Base-by-base conservation (phyloP, 163 green algal species). In the Prototheca stagnorum region DNA sequence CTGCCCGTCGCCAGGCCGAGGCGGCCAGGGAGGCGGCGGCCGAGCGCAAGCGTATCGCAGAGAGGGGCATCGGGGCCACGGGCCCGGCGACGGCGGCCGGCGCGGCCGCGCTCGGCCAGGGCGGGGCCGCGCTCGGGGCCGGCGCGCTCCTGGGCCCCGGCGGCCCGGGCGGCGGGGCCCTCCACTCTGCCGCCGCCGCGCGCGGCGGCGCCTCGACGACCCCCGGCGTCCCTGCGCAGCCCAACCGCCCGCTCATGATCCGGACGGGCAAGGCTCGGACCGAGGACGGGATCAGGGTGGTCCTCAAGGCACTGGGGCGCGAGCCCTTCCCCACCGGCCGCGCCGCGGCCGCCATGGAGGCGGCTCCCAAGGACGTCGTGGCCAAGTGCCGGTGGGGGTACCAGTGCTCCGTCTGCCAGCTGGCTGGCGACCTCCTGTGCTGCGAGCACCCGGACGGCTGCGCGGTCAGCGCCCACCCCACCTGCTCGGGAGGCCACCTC, bases 231-330 rank as follows among this genome's bases (percentile, higher is more conserved):
- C 29, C 25, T 15, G 16, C 12, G n/a, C 28, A 35, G 37, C 21
- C 29, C 14, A 3, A 37, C 17, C 55, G 61, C n/a, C 61, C 61
- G 0, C 34, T 70, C 23, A 70, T 70, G 61, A 70, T 70, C 46
- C 55, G 61, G 44, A 70, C 61, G 15, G 61, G 61, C 51, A 70
- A 70, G 37, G 37, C 41, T 34, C 61, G 62, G 51, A 61, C 61
- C 1, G 51, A 62, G 3, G 53, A 66, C 9, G 61, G 61, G 27
- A 24, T 65, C 21, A 27, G 36, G 11, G 43, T 70, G 6, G 40
- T 70, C 33, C 56, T 70, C n/a, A 65, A 65, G 36, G 43, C 54
- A 5, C 61, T 70, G 42, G 61, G 61, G 17, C 51, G 41, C 39
- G 51, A 65, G 43, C 51, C 61, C 3, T 70, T 70, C 23, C 34